Percentiles rank a stretch among this genome's conserved stretches.
Evolutionary conservation across 2,329 filamentous ascomycete species (phyloP).

Genomic region (Fusarium pseudograminearum): DNA sequence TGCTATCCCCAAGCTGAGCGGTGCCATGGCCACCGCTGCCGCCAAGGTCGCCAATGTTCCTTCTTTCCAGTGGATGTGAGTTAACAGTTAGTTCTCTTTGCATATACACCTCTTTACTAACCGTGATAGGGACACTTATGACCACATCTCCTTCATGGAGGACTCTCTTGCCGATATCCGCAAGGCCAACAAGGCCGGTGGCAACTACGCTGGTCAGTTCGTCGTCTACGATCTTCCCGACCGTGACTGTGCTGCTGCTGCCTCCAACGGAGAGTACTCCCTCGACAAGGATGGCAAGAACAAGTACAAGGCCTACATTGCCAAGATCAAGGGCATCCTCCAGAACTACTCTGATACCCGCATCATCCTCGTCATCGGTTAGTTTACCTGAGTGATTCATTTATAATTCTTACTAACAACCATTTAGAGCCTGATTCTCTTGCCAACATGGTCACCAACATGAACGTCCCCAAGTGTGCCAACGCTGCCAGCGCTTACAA

Average conservation of each 20-base stretch:
- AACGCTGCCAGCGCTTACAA: conserved; percentile 62
- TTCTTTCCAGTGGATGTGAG: conserved; percentile 65
- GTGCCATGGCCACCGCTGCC: conserved; percentile 64
- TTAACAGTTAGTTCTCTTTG: not conserved
- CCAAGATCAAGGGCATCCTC: conserved; percentile 59
- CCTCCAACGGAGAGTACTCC: conserved; percentile 68
- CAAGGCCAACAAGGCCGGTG: conserved; percentile 53
- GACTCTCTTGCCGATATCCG: conserved; percentile 60
- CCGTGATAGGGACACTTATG: conserved; percentile 59
- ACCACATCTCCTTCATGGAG: conserved; percentile 61
- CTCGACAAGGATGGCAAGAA: conserved; percentile 63
- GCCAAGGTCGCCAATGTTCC: conserved; percentile 65
- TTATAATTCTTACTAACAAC: not conserved
- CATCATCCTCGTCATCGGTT: conserved; percentile 60
- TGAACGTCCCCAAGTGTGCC: conserved; percentile 63
- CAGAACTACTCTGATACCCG: conserved; percentile 59
- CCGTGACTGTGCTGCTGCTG: conserved; percentile 68
- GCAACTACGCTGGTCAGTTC: conserved; percentile 61
- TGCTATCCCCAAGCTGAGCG: conserved; percentile 72
- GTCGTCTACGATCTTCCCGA: conserved; percentile 70
- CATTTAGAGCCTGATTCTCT: conserved; percentile 66
- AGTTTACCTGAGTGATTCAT: not conserved
- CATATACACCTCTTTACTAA: not conserved
- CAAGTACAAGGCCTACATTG: conserved; percentile 69
- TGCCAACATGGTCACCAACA: conserved; percentile 70